Evolutionary conservation across 306 rosid species (phyloP).

Genomic region (Coriaria nepalensis): DNA sequence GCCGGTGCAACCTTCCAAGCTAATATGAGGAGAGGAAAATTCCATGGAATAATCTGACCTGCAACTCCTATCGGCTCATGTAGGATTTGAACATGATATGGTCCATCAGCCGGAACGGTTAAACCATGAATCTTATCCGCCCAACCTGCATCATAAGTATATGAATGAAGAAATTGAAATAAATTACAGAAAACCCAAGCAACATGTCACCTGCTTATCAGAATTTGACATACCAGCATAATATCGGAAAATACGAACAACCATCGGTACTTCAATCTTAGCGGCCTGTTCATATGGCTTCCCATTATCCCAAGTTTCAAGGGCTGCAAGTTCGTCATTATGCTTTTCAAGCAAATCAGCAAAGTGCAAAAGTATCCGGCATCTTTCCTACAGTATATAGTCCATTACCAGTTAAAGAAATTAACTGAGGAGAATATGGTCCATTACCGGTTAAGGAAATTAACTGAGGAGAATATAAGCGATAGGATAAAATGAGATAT

Average conservation of each 20-base stretch:
- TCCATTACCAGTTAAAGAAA: not conserved
- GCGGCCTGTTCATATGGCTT: conserved; percentile 77
- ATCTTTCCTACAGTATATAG: conserved; percentile 42
- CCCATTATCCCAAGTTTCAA: conserved; percentile 94
- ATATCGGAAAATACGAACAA: conserved; percentile 56
- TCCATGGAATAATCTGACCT: conserved; percentile 97
- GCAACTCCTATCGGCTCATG: conserved; percentile 94
- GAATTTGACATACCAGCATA: conserved; percentile 49
- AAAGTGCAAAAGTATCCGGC: conserved; percentile 45
- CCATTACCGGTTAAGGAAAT: not conserved
- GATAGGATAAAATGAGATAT: no score
- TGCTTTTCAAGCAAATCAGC: conserved; percentile 77
- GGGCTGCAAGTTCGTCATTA: conserved; percentile 62
- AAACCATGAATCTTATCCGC: conserved; percentile 93
- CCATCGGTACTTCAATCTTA: conserved; percentile 53
- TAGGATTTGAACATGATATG: conserved; percentile 60
- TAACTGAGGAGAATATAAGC: not conserved
- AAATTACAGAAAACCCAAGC: not conserved
- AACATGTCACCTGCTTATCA: not conserved
- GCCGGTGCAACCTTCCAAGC: conserved; percentile 93
- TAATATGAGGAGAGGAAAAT: conserved; percentile 86
- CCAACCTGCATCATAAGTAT: conserved; percentile 46
- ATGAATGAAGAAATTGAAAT: conserved; percentile 1
- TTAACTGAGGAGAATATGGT: not conserved
- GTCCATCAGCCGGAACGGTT: conserved; percentile 75